Base-by-base conservation (phyloP, 805 yeast species). In the Candida maltosa region DNA sequence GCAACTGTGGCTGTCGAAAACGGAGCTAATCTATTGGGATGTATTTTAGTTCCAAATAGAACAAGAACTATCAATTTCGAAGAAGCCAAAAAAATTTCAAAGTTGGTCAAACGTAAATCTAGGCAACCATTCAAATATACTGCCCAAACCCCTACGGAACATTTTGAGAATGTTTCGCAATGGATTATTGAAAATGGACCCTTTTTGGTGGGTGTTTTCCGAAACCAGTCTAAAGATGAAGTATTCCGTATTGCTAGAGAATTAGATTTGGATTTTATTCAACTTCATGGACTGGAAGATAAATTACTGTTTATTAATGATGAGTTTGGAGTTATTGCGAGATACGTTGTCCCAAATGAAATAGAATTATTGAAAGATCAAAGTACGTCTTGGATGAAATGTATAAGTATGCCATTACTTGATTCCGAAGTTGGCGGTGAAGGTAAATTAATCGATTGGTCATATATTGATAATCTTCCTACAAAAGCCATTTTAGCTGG, bases 401-500 rank as follows among this genome's bases (percentile, higher is more conserved):
- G 42, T 7, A 80, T 82, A 35, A 47, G 73, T 8, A 42, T 82
- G 4, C 77, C 88, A 1, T 65, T 93, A 31, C 65, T 91, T 14
- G 98, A 93, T 52, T 82, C 95, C 2, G 96, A 86, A 48, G 71
- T 71, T 2, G 98, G 98, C 8, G 98, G 98, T 1, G 93, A 87
- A 46, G 98, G 98, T 5, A 75, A 76, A 36, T 48, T 65, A n/a
- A 73, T 88, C 12, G 78, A 84, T 53, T 91, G 97, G 97, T 40
- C 44, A 2, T 37, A 49, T 9, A 48, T 63, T 4, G 45, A 51
- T 21, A 51, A 61, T 62, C 48, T 61, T 64, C 79, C 26, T 51
- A 59, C 66, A 1, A 52, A 66, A 29, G 86, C 72, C 48, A 51
- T 93, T 0, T 65, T 93, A 18, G 97, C 97, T 0, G 98, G 98